A percentile compares a stretch with the other conserved stretches of the same genome.
phyloP scores from a whole-genome alignment of 2,329 filamentous ascomycete genomes.

The Penicillium frequentans region DNA sequence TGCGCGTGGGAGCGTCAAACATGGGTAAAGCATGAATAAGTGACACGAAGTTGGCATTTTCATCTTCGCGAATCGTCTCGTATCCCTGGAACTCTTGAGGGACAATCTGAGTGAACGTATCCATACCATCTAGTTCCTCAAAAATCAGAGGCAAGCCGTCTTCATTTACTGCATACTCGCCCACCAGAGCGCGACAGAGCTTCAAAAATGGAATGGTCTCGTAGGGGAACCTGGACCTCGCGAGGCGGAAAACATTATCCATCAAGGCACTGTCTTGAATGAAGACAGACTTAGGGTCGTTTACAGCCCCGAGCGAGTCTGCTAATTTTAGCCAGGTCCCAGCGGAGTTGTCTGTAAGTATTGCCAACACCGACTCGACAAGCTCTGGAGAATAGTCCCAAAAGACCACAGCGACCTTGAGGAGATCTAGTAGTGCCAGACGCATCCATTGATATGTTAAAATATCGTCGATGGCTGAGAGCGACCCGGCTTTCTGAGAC shows the following conservation, averaged over 20 bases:
- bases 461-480: constrained; percentile 51
- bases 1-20: constrained; percentile 33
- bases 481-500: constrained; percentile 44
- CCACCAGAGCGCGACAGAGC: constrained; percentile 65
- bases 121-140: constrained; percentile 66
- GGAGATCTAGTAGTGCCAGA: constrained; percentile 65
- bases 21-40: constrained; percentile 59
- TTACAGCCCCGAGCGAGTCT: constrained; percentile 18
- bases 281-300: constrained; percentile 52
- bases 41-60: constrained; percentile 76
- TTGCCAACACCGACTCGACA: constrained; percentile 63
- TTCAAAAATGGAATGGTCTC: constrained; percentile 78
- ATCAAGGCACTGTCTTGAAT: constrained; percentile 59
- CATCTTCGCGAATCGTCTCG: constrained; percentile 77
- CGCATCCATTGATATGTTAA: constrained; percentile 65
- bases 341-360: constrained; percentile 53
- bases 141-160: constrained; percentile 57
- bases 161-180: constrained; percentile 44
- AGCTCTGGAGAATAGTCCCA: constrained; percentile 74
- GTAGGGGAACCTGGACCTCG: constrained; percentile 78
- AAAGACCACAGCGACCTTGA: constrained; percentile 65
- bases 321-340: constrained; percentile 19
- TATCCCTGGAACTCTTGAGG: constrained; percentile 72
- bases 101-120: constrained; percentile 75
- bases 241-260: constrained; percentile 62